Evolutionary conservation across 176 grass and related monocot genomes (phyloP).

Genomic region (Oryza punctata): DNA sequence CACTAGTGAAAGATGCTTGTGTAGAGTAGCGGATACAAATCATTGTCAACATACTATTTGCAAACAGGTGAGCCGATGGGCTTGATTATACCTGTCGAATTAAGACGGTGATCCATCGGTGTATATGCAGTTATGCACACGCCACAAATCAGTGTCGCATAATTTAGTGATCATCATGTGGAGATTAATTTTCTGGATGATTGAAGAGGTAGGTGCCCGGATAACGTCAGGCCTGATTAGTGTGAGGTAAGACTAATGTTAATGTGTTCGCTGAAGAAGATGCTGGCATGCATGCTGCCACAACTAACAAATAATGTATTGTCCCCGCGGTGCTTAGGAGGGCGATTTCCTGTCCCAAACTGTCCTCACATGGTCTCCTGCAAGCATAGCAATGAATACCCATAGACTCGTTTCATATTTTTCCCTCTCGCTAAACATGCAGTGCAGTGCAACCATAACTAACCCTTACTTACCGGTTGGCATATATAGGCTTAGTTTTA

Average conservation of each 20-base stretch:
- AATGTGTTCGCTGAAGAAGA: neutral
- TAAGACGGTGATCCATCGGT: neutral
- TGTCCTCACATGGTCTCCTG: conserved; percentile 22
- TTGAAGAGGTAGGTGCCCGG: conserved; percentile 29
- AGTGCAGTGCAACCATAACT: neutral
- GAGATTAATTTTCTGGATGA: neutral
- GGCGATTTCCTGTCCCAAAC: neutral
- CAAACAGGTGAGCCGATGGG: neutral
- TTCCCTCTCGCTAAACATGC: neutral
- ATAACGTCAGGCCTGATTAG: conserved; percentile 34
- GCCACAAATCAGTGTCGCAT: neutral
- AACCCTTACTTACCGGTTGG: no score
- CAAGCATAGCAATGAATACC: neutral
- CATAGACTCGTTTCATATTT: neutral
- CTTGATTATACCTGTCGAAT: neutral
- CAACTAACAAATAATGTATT: neutral
- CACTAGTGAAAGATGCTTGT: neutral
- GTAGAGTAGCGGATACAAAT: neutral
- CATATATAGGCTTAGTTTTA: no score
- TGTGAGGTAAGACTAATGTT: neutral
- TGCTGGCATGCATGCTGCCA: neutral
- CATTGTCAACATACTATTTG: neutral
- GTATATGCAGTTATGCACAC: neutral
- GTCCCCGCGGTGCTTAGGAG: neutral
- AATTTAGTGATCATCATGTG: conserved; percentile 18